Evolutionary conservation across 768 basidiomycete genomes (phyloP).

Genomic region (Mycena metata): DNA sequence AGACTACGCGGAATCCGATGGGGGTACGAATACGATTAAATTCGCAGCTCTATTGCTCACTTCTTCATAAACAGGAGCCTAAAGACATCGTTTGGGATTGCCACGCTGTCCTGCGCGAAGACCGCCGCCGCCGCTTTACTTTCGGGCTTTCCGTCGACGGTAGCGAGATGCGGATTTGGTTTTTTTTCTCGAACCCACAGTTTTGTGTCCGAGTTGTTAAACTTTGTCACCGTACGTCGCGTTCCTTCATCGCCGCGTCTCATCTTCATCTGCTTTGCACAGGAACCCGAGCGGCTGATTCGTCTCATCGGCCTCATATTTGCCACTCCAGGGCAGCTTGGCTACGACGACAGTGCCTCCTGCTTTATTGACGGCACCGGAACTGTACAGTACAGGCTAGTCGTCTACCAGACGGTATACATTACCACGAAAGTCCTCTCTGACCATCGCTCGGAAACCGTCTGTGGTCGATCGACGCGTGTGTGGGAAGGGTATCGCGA

Average conservation of each 20-base stretch:
- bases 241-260: background rate
- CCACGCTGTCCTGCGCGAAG: background rate
- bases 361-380: background rate
- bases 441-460: background rate
- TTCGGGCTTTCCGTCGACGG: background rate
- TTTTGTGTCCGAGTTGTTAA: background rate
- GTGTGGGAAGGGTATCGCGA: slow-evolving; percentile 21
- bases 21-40: too few species aligned
- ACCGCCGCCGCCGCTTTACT: background rate
- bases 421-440: slow-evolving; percentile 9
- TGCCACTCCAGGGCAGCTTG: slow-evolving; percentile 14
- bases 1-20: too few species aligned
- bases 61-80: too few species aligned
- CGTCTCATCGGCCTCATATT: background rate
- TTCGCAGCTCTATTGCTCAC: too few species aligned
- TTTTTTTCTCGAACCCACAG: slow-evolving; percentile 8
- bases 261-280: background rate
- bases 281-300: background rate
- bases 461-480: slow-evolving; percentile 12
- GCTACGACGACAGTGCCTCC: slow-evolving; percentile 1
- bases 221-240: background rate
- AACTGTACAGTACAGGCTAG: background rate
- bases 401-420: background rate
- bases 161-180: slow-evolving; percentile 2
- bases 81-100: background rate